Conservation (phyloP, 2,329 filamentous ascomycete genomes). For the Sporothrix sp. region DNA sequence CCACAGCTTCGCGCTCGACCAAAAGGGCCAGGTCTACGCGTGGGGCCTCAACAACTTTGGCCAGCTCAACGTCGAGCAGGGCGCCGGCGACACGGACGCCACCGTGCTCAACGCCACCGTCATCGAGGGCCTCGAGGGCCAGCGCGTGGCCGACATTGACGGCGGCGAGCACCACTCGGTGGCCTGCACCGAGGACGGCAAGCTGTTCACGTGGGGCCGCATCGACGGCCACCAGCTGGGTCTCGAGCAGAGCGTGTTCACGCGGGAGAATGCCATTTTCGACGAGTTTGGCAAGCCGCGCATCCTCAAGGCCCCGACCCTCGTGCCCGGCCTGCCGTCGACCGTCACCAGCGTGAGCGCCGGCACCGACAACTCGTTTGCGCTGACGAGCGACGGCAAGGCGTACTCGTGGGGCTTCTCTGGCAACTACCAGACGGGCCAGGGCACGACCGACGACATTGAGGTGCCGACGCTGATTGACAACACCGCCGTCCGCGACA, state of each 20-base stretch:
- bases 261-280: conserved; percentile 49
- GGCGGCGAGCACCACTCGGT: conserved; percentile 67
- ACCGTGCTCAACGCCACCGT: conserved; percentile 62
- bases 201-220: conserved; percentile 52
- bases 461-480: conserved; percentile 69
- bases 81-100: conserved; percentile 57
- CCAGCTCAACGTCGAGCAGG: conserved; percentile 56
- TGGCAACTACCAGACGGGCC: conserved; percentile 70
- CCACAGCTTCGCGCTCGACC: conserved; percentile 72
- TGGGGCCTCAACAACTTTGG: conserved; percentile 87
- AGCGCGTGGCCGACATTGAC: conserved; percentile 56
- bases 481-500: conserved; percentile 69
- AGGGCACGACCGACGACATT: conserved; percentile 69
- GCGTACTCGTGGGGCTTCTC: conserved; percentile 76
- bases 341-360: conserved; percentile 46
- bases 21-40: conserved; percentile 59
- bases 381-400: conserved; percentile 56
- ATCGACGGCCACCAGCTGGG: conserved; percentile 47
- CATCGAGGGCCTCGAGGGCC: conserved; percentile 53
- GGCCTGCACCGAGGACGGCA: conserved; percentile 46
- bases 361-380: conserved; percentile 65
- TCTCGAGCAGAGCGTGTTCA: conserved; percentile 45
- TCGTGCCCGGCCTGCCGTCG: conserved; percentile 48
- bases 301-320: conserved; percentile 58
- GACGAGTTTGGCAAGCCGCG: conserved; percentile 58